Conservation (phyloP, 129 eudicot species). For the Tagetes erecta region DNA sequence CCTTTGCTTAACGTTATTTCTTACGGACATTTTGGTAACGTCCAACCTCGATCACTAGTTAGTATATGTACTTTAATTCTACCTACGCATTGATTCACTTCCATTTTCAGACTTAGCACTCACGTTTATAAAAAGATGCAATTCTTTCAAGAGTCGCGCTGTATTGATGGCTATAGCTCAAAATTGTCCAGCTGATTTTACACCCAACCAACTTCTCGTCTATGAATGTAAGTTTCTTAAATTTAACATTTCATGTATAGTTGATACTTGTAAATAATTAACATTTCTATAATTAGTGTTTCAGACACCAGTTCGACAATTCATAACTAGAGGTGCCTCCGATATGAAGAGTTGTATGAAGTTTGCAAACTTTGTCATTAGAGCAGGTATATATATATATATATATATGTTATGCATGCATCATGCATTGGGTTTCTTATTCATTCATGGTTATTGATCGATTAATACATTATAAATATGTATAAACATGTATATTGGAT, state of each 20-base stretch:
- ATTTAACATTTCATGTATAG: too few species aligned
- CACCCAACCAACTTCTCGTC: not conserved
- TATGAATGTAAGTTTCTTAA: not conserved
- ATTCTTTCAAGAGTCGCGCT: not conserved
- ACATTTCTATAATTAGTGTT: not conserved
- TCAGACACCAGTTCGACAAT: not conserved
- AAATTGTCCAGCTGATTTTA: slow-evolving; percentile 1
- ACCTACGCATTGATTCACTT: not conserved
- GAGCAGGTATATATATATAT: not conserved
- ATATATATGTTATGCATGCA: not conserved
- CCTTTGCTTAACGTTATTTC: not conserved
- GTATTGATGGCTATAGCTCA: slow-evolving; percentile 8
- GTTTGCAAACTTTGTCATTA: not conserved
- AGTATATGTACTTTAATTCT: not conserved
- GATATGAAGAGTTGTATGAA: not conserved
- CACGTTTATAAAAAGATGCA: not conserved
- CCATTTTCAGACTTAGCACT: not conserved
- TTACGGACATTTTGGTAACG: not conserved
- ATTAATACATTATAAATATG: not conserved
- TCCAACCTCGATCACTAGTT: not conserved
- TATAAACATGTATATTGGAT: not conserved
- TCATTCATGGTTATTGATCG: not conserved
- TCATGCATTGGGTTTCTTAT: not conserved
- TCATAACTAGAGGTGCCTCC: not conserved
- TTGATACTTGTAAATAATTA: not conserved